Base-by-base conservation (phyloP, 1,284 basidiomycete species). In the Trametes polyzona region DNA sequence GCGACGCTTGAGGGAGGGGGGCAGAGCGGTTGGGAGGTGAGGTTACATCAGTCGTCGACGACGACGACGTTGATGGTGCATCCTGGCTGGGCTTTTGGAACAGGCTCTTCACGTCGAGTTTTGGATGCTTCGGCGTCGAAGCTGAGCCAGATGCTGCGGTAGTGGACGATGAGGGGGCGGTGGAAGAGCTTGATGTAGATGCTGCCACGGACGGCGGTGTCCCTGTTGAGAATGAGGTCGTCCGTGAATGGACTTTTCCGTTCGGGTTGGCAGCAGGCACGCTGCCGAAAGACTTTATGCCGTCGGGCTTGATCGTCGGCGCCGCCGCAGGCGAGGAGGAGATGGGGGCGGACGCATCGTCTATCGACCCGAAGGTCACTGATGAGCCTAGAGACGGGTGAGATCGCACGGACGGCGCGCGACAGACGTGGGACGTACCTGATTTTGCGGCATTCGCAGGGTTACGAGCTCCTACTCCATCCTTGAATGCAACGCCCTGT, bases 351-450 rank as follows among this genome's bases (percentile, higher is more conserved):
- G 82, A 76, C 62, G 76, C 78, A 73, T 90, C 84, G 72, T 88
- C 84, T 79, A 95, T 91, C 41, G 93, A 93, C 66, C 93, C 93
- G 76, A 95, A 95, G 62, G 83, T 91, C 65, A 89, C 85, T 58
- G 81, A 74, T 57, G 84, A 83, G 65, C 81, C 86, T 90, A 58
- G 30, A 40, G 54, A 50, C 39, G 46, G 37, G 57, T 62, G 51
- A 62, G 58, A 58, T 59, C 46, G 55, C 35, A 33, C 36, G 46
- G 49, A 37, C 44, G 36, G 21, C 40, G 44, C 35, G 32, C 39
- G 48, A 51, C 35, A 40, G 42, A 33, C 33, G 39, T 52, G 57
- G 40, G 48, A 72, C 75, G 63, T 68, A 86, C 88, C 82, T 78
- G 82, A 78, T 79, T 87, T 88, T 76, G 80, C 76, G 60, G 84